A percentile compares a stretch with the other conserved stretches of the same genome.
These are phyloP conservation scores for Yarrowia osloensis DNA, from an alignment of 805 yeast genomes.

Conservation along the genomic window DNA sequence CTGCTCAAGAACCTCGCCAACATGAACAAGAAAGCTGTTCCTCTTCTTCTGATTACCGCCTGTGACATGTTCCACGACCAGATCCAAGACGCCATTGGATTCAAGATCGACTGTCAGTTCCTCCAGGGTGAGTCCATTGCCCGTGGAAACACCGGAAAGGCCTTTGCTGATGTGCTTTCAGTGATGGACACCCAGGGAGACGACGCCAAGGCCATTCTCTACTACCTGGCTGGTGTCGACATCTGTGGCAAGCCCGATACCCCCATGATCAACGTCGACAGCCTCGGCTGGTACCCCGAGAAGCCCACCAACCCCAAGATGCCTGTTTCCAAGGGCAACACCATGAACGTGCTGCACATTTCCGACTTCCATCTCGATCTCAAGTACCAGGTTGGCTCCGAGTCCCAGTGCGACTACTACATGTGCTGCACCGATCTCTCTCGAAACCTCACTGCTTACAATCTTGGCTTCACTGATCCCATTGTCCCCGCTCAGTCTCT, in stretches of 20 bases:
- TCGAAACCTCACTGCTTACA: slow-evolving; percentile 14
- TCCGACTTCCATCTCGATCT: slow-evolving; percentile 66
- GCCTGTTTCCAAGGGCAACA: slow-evolving; percentile 39
- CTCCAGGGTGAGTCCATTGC: background rate
- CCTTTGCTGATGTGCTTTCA: slow-evolving; percentile 53
- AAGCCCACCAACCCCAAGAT: slow-evolving; percentile 42
- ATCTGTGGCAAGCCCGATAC: slow-evolving; percentile 52
- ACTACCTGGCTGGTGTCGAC: slow-evolving; percentile 51
- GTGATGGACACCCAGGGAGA: slow-evolving; percentile 54
- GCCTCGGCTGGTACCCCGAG: slow-evolving; percentile 47
- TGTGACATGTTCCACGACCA: background rate
- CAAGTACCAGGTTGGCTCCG: slow-evolving; percentile 50
- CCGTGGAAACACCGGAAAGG: background rate
- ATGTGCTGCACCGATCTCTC: slow-evolving; percentile 57
- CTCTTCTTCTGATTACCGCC: background rate
- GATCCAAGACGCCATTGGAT: background rate
- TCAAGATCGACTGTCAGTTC: background rate
- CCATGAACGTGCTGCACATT: slow-evolving; percentile 63
- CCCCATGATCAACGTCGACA: slow-evolving; percentile 50
- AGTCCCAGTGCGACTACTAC: slow-evolving; percentile 49
- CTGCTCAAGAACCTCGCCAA: background rate
- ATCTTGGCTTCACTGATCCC: slow-evolving; percentile 29
- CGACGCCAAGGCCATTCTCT: slow-evolving; percentile 60
- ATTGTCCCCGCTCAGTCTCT: slow-evolving; percentile 59
- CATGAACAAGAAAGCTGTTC: background rate